Evolutionary conservation across 1,284 basidiomycete genomes (phyloP).

Genomic region (Apiotrichum sp.): DNA sequence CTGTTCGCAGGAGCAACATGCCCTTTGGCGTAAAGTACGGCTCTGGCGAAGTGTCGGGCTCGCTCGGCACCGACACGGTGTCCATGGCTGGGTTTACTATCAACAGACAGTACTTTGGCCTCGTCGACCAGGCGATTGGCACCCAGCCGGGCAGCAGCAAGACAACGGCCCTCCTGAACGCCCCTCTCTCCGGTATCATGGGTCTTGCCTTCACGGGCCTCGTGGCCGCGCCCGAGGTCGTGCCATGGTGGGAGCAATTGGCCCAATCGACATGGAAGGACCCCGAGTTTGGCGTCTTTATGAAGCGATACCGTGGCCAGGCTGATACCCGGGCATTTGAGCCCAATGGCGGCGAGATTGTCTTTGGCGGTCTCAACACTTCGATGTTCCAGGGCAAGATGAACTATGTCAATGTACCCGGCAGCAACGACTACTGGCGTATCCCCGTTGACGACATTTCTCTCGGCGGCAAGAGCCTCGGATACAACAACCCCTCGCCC

Average conservation of each 20-base stretch:
- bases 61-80: slow-evolving; percentile 63
- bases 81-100: slow-evolving; percentile 76
- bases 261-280: slow-evolving; percentile 58
- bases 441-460: slow-evolving; percentile 48
- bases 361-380: slow-evolving; percentile 60
- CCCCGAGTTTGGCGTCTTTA: slow-evolving; percentile 71
- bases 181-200: slow-evolving; percentile 51
- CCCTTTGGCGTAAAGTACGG: slow-evolving; percentile 74
- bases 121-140: slow-evolving; percentile 45
- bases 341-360: slow-evolving; percentile 67
- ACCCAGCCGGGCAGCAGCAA: slow-evolving; percentile 11
- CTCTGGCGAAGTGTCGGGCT: slow-evolving; percentile 66
- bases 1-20: slow-evolving; percentile 20
- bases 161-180: slow-evolving; percentile 35
- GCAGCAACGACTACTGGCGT: slow-evolving; percentile 49
- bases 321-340: slow-evolving; percentile 53
- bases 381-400: slow-evolving; percentile 70
- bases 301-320: slow-evolving; percentile 65
- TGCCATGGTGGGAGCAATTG: slow-evolving; percentile 57
- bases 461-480: slow-evolving; percentile 38
- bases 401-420: slow-evolving; percentile 61
- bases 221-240: not conserved
- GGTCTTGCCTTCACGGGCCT: slow-evolving; percentile 49
- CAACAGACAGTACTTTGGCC: slow-evolving; percentile 59
- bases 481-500: slow-evolving; percentile 2